Percentiles rank a stretch among this genome's conserved stretches.
These are phyloP conservation scores for Microstegium vimineum DNA, from an alignment of 176 grass and related monocot species.

Conservation along the genomic window DNA sequence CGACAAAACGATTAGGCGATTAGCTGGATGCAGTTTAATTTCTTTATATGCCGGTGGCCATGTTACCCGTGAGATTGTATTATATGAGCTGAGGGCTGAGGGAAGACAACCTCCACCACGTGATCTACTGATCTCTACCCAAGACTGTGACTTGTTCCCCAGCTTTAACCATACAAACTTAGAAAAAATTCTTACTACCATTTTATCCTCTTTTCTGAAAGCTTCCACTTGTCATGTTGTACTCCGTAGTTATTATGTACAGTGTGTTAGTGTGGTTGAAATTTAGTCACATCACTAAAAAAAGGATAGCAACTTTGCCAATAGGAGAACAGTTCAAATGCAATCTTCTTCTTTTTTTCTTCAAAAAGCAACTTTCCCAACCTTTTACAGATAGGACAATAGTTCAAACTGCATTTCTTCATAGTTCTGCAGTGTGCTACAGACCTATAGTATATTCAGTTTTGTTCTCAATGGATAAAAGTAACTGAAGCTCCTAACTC, in stretches of 20 bases:
- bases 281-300: neutral
- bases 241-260: neutral
- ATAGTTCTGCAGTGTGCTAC: neutral
- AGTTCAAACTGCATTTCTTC: neutral
- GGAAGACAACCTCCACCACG: slow-evolving; percentile 20
- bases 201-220: neutral
- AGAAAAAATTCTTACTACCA: neutral
- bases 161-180: neutral
- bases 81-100: too few species aligned
- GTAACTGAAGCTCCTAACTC: neutral
- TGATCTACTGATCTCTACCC: neutral
- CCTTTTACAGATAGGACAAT: neutral
- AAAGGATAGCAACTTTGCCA: slow-evolving; percentile 4
- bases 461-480: neutral
- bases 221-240: neutral
- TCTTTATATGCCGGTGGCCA: slow-evolving; percentile 1
- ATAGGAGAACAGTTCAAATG: neutral
- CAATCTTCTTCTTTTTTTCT: neutral
- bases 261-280: neutral
- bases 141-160: neutral
- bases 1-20: neutral
- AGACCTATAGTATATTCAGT: neutral
- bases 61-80: slow-evolving; percentile 43
- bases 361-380: neutral
- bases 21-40: slow-evolving; percentile 23